These are phyloP conservation scores for Lentinus tigrinus DNA, from an alignment of 768 basidiomycete genomes.

Conservation along the genomic window DNA sequence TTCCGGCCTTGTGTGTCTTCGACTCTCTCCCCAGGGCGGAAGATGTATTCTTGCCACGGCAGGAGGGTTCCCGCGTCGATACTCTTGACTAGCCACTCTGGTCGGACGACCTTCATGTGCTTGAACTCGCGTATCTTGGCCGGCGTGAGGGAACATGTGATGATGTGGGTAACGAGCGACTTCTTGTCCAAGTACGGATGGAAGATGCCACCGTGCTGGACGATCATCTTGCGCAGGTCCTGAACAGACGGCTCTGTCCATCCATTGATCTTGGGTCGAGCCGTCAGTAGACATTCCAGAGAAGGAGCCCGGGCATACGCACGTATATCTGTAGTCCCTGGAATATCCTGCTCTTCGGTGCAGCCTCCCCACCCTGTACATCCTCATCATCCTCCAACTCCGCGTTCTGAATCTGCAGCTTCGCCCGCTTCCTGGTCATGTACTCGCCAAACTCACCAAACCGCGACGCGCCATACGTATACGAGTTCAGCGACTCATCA, in stretches of 20 bases:
- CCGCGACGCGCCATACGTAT: constrained; percentile 70
- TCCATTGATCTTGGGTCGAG: constrained; percentile 71
- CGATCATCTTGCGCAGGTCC: constrained; percentile 74
- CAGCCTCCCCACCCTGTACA: constrained; percentile 15
- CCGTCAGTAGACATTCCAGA: not conserved
- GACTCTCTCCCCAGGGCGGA: constrained; percentile 45
- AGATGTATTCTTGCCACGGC: constrained; percentile 79
- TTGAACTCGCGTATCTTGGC: constrained; percentile 88
- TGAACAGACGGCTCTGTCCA: constrained; percentile 86
- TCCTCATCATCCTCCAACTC: constrained; percentile 31
- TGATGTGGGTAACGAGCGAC: constrained; percentile 79
- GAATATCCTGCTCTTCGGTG: constrained; percentile 58
- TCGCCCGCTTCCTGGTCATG: constrained; percentile 87
- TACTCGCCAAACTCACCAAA: constrained; percentile 89
- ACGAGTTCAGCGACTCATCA: constrained; percentile 17
- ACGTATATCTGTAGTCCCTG: constrained; percentile 81
- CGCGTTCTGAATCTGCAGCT: constrained; percentile 80
- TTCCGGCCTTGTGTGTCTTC: constrained; percentile 51
- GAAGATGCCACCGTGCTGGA: constrained; percentile 80
- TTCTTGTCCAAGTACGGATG: constrained; percentile 84
- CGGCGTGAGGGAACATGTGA: constrained; percentile 89
- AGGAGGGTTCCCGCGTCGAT: constrained; percentile 63
- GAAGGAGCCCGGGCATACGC: constrained; percentile 54
- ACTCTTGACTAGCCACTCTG: constrained; percentile 87
- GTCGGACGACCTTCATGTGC: constrained; percentile 85